Percentiles rank a stretch among this genome's conserved stretches.
These are phyloP conservation scores for Hydnum rufescens DNA, from an alignment of 768 basidiomycete genomes.

Conservation along the genomic window DNA sequence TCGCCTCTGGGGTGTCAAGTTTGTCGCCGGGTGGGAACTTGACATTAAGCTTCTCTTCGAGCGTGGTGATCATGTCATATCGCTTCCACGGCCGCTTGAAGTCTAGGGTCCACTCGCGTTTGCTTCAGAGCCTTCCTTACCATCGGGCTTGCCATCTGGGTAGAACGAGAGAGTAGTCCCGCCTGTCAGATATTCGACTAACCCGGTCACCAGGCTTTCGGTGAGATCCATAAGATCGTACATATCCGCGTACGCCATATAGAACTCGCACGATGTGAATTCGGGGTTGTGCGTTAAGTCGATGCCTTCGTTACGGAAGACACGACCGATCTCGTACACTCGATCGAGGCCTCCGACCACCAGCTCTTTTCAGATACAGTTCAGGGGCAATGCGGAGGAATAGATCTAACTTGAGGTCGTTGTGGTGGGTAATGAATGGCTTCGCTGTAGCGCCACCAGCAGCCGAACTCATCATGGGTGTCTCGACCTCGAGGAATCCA, in stretches of 20 bases:
- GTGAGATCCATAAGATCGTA: constrained; percentile 97
- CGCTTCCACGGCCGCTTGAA: constrained; percentile 94
- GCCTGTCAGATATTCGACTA: constrained; percentile 72
- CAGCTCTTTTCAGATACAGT: constrained; percentile 92
- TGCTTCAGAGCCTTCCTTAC: constrained; percentile 16
- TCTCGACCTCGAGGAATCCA: constrained; percentile 92
- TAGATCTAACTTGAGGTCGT: constrained; percentile 89
- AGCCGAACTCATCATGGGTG: constrained; percentile 90
- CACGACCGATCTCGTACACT: constrained; percentile 95
- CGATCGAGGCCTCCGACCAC: constrained; percentile 93
- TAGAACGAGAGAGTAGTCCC: constrained; percentile 63
- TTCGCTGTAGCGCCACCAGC: constrained; percentile 98
- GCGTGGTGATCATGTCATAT: constrained; percentile 92
- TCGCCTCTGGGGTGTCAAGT: constrained; percentile 71
- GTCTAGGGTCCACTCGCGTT: constrained; percentile 48
- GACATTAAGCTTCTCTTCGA: constrained; percentile 82
- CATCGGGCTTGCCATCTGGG: constrained; percentile 61
- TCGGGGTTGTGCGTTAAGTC: constrained; percentile 99
- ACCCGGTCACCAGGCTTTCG: constrained; percentile 69
- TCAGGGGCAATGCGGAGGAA: constrained; percentile 97
- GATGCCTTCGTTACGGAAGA: constrained; percentile 97
- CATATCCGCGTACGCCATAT: constrained; percentile 99
- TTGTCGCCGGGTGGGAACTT: constrained; percentile 88
- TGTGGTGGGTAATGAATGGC: constrained; percentile 97
- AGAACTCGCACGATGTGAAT: constrained; percentile 98